phyloP scores from a whole-genome alignment of 305 asterid genomes.

The Solanum hybrid region DNA sequence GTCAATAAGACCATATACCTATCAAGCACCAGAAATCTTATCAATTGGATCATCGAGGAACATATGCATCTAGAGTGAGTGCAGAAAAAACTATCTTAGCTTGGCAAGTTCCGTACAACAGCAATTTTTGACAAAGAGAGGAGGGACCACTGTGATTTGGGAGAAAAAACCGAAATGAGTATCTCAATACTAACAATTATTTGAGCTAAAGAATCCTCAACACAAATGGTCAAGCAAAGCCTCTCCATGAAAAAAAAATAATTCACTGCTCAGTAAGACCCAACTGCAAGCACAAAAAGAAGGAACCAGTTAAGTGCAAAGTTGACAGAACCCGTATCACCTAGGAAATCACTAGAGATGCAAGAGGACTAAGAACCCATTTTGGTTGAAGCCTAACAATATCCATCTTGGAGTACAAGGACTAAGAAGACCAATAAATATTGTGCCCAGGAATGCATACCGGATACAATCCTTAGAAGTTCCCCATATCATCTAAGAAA shows the following conservation, averaged over 20 bases:
- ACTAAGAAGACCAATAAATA: too few relatives aligned
- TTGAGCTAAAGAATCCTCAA: not conserved
- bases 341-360: too few relatives aligned
- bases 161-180: not conserved
- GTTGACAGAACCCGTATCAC: too few relatives aligned
- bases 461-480: too few relatives aligned
- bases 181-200: not conserved
- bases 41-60: not conserved
- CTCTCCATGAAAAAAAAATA: not conserved
- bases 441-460: too few relatives aligned
- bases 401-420: too few relatives aligned
- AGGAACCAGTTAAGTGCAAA: not conserved
- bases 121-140: too few relatives aligned
- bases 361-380: too few relatives aligned
- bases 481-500: too few relatives aligned
- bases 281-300: not conserved
- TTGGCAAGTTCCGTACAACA: not conserved
- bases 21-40: not conserved
- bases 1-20: not conserved
- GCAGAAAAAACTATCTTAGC: not conserved
- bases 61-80: not conserved
- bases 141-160: not conserved
- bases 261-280: not conserved
- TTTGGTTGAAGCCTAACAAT: too few relatives aligned
- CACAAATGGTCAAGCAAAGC: not conserved